Evolutionary conservation across 305 asterid species (phyloP).

Genomic region (Solanum hybrid): DNA sequence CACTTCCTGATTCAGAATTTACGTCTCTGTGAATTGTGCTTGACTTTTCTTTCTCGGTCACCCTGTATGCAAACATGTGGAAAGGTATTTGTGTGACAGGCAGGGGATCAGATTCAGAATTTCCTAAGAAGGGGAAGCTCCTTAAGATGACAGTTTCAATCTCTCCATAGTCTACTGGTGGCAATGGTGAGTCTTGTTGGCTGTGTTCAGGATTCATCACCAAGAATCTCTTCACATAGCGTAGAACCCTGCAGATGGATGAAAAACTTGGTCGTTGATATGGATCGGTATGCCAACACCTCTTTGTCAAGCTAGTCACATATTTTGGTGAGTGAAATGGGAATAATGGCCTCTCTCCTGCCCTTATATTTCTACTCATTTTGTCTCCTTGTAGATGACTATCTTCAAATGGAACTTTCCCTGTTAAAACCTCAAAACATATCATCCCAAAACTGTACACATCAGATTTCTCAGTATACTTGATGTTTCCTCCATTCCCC

Average conservation of each 20-base stretch:
- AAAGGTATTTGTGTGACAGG: conserved; percentile 51
- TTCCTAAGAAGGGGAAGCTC: conserved; percentile 19
- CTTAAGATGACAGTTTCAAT: conserved; percentile 39
- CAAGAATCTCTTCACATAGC: conserved; percentile 63
- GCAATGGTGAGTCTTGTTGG: conserved; percentile 50
- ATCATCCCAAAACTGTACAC: conserved; percentile 93
- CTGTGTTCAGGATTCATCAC: conserved; percentile 62
- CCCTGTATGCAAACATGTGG: conserved; percentile 64
- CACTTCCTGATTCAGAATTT: conserved; percentile 75
- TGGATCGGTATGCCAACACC: conserved; percentile 81
- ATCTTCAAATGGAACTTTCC: conserved; percentile 89
- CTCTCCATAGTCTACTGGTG: conserved; percentile 48
- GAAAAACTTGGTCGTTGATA: conserved; percentile 63
- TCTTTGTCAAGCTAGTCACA: conserved; percentile 64
- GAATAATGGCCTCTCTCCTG: conserved; percentile 89
- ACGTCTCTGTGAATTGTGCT: conserved; percentile 34
- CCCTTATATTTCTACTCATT: conserved; percentile 75
- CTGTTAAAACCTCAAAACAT: conserved; percentile 71
- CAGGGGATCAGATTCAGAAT: conserved; percentile 1
- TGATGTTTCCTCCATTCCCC: conserved; percentile 13
- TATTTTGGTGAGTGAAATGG: conserved; percentile 70
- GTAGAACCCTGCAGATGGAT: conserved; percentile 61
- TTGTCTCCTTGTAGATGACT: conserved; percentile 82
- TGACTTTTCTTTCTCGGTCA: conserved; percentile 59
- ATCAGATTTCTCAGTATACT: conserved; percentile 57